Evolutionary conservation across 2,329 filamentous ascomycete species (phyloP), one percentile per base, ranked within the genome.

Genomic region (Orbilia quercus): DNA sequence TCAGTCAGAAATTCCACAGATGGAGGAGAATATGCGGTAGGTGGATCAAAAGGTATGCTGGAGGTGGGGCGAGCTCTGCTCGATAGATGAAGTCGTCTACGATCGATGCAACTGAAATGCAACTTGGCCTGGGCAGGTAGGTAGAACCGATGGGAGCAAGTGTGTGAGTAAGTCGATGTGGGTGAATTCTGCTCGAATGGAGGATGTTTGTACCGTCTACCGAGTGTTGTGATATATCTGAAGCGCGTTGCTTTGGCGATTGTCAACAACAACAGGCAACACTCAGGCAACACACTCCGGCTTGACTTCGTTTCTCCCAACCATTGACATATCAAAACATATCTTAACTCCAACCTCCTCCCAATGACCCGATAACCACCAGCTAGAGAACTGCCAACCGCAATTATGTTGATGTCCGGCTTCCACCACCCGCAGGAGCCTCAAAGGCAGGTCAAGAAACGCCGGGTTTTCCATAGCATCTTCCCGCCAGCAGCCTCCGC

Each of bases 401-500:
- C n/a, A 44, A 53, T 42, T 60, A 73, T 73, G 69, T 66, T 73
- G 60, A 55, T 73, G 48, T 73, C 69, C 11, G 47, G 60, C 34
- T 73, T 72, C 54, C 67, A 73, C 28, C 59, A 65, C 36, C 69
- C 60, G 20, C 69, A 66, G 58, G 69, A 73, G 60, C 69, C 69
- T 66, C 60, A 66, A 5, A 20, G 69, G 48, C 69, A 73, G 69
- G 60, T 51, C 40, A 73, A 73, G 48, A 74, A 74, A 31, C 70
- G 74, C n/a, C 74, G 58, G 16, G 75, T 78, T 48, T 78, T 78
- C 38, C 65, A 76, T 47, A 74, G 74, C 18, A 76, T 78, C 36
- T 78, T 78, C 50, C 77, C 77, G 1, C 77, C 77, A 12, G 76
- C 76, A 7, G 71, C 75, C n/a, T 77, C 77, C 25, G 63, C 75